Percentiles rank a stretch among this genome's conserved stretches.
Evolutionary conservation across 2,329 filamentous ascomycete species (phyloP).

Genomic region (Podosphaera xanthii): DNA sequence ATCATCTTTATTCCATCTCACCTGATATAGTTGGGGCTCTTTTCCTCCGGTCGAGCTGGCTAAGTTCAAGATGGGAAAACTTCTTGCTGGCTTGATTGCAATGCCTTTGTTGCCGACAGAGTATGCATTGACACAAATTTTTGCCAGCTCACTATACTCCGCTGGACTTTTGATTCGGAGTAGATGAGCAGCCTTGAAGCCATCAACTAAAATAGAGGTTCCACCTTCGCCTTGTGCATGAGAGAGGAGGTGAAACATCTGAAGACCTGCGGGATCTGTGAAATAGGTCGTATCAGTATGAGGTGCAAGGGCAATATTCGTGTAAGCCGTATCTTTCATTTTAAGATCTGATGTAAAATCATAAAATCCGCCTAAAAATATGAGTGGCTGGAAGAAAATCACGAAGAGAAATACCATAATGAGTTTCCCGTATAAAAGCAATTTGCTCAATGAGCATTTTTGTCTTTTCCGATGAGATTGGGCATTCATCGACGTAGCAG

Average conservation of each 20-base stretch:
- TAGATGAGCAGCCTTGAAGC: slow-evolving; percentile 46
- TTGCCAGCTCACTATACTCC: slow-evolving; percentile 34
- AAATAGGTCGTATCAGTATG: slow-evolving; percentile 97
- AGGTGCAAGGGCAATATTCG: slow-evolving; percentile 54
- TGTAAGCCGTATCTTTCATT: slow-evolving; percentile 80
- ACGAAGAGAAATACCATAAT: slow-evolving; percentile 42
- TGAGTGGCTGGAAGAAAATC: slow-evolving; percentile 4
- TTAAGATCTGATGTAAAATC: slow-evolving; percentile 81
- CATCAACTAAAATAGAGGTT: slow-evolving; percentile 63
- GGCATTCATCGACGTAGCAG: slow-evolving; percentile 50
- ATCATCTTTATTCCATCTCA: slow-evolving; percentile 90
- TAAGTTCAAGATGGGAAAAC: slow-evolving; percentile 50
- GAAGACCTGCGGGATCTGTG: slow-evolving; percentile 71
- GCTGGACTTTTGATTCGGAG: slow-evolving; percentile 29
- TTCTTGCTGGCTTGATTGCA: slow-evolving; percentile 47
- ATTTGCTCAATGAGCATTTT: slow-evolving; percentile 57
- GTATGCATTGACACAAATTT: slow-evolving; percentile 45
- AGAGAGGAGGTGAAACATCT: slow-evolving; percentile 79
- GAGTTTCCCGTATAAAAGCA: slow-evolving; percentile 68
- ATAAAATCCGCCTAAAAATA: slow-evolving; percentile 37
- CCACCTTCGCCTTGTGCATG: slow-evolving; percentile 51
- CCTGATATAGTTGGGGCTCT: slow-evolving; percentile 29
- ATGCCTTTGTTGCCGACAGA: slow-evolving; percentile 73
- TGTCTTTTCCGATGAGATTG: slow-evolving; percentile 46
- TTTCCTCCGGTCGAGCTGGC: slow-evolving; percentile 20